phyloP scores from a whole-genome alignment of 202 grass and related monocot species.

The Zizania palustris region DNA sequence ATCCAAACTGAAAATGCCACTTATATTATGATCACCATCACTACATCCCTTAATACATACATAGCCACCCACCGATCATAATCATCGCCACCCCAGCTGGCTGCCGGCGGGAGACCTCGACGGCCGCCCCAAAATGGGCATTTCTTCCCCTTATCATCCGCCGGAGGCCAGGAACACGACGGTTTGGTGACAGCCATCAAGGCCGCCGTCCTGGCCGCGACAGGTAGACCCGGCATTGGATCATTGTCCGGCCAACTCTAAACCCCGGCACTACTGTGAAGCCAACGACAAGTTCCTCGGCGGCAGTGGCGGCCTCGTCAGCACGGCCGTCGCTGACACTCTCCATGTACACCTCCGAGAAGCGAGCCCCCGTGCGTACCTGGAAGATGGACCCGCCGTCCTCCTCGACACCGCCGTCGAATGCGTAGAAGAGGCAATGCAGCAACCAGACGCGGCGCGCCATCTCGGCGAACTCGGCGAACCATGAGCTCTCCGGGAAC shows the following conservation, averaged over 20 bases:
- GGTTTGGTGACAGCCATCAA: constrained; percentile 25
- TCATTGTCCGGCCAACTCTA: constrained; percentile 69
- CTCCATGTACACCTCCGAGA: constrained; percentile 96
- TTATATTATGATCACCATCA: constrained; percentile 57
- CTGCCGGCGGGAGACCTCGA: constrained; percentile 50
- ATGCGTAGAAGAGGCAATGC: constrained; percentile 86
- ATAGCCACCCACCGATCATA: constrained; percentile 29
- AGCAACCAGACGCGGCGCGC: constrained; percentile 81
- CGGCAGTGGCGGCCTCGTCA: constrained; percentile 21
- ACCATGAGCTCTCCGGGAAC: constrained; percentile 79
- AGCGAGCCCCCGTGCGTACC: constrained; percentile 56
- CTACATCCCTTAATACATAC: constrained; percentile 63
- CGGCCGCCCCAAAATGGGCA: constrained; percentile 65
- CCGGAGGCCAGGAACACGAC: constrained; percentile 28
- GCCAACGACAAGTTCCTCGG: constrained; percentile 52
- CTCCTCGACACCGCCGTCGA: constrained; percentile 59
- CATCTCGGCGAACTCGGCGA: constrained; percentile 77
- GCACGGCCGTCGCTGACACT: constrained; percentile 45
- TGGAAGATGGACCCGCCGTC: constrained; percentile 81
- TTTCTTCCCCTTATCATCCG: constrained; percentile 39
- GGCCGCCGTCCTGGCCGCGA: constrained; percentile 41
- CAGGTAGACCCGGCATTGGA: constrained; percentile 83
- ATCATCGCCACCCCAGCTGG: not conserved
- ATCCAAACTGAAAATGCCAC: constrained; percentile 45
- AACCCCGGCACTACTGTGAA: constrained; percentile 92